Evolutionary conservation across 257 asterid species (phyloP).

Genomic region (Solanum ahanhuiri): DNA sequence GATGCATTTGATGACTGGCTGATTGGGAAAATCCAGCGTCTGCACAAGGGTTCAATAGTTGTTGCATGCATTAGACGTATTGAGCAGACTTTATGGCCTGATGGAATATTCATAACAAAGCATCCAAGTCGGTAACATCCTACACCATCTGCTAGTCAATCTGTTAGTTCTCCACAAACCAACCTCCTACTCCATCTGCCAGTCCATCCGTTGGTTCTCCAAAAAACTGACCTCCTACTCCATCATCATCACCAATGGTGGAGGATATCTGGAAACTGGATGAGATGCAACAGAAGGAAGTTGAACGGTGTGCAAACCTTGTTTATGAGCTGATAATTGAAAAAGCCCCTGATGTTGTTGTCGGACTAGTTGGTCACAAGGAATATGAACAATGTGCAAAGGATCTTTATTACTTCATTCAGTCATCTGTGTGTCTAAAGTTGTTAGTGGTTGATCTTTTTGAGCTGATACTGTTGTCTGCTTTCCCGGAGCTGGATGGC

Average conservation of each 20-base stretch:
- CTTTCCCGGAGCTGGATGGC: no score
- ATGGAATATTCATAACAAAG: constrained; percentile 86
- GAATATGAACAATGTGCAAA: constrained; percentile 84
- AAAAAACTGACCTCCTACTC: constrained; percentile 25
- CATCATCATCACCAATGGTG: constrained; percentile 39
- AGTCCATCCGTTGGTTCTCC: constrained; percentile 28
- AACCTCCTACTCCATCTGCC: constrained; percentile 22
- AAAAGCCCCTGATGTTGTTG: constrained; percentile 84
- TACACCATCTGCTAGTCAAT: constrained; percentile 29
- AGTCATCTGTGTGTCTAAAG: constrained; percentile 8
- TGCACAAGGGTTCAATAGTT: constrained; percentile 66
- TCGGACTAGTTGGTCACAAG: constrained; percentile 80
- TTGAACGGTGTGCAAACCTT: constrained; percentile 72
- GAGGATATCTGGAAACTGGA: constrained; percentile 37
- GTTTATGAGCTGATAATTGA: constrained; percentile 34
- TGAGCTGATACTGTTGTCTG: no score
- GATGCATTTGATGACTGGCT: no score
- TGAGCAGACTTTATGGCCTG: constrained; percentile 96
- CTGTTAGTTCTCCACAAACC: constrained; percentile 26
- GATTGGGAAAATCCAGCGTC: no score
- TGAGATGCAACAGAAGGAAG: constrained; percentile 66
- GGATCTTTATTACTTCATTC: constrained; percentile 92
- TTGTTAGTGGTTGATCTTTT: no score
- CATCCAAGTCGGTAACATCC: constrained; percentile 69
- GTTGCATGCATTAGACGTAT: constrained; percentile 70